phyloP scores from a whole-genome alignment of 495 filamentous ascomycete genomes.

The Echria macrotheca region DNA sequence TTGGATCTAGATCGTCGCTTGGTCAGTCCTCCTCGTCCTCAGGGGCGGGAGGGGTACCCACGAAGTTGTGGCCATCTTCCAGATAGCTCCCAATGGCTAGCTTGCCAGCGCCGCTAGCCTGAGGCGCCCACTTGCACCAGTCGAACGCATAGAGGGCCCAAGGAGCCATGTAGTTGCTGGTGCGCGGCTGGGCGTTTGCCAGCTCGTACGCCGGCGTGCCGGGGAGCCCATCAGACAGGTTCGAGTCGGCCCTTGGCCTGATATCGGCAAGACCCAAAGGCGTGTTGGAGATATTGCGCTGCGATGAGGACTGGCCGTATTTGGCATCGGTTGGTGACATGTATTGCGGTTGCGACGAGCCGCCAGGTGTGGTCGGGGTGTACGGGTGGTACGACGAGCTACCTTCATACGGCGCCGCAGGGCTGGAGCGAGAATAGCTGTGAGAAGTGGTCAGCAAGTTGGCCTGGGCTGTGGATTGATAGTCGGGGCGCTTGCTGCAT shows the following conservation, averaged over 20 bases:
- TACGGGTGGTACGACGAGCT: slow-evolving; percentile 58
- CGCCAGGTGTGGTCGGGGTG: slow-evolving; percentile 57
- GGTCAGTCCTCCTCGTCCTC: background rate
- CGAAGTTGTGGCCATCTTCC: slow-evolving; percentile 97
- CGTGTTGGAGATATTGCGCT: slow-evolving; percentile 72
- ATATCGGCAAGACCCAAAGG: slow-evolving; percentile 90
- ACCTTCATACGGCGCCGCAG: slow-evolving; percentile 59
- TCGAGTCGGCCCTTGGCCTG: slow-evolving; percentile 69
- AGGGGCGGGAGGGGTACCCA: slow-evolving; percentile 47
- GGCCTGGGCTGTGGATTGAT: slow-evolving; percentile 60
- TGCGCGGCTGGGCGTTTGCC: slow-evolving; percentile 44
- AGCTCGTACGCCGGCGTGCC: slow-evolving; percentile 51
- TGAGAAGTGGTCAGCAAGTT: slow-evolving; percentile 56
- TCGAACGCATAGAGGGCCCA: slow-evolving; percentile 96
- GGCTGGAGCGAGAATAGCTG: slow-evolving; percentile 78
- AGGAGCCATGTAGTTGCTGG: slow-evolving; percentile 85
- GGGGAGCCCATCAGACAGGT: slow-evolving; percentile 58
- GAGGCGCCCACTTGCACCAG: slow-evolving; percentile 98
- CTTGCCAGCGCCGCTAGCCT: slow-evolving; percentile 75
- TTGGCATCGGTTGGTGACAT: slow-evolving; percentile 60
- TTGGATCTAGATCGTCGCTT: slow-evolving; percentile 68
- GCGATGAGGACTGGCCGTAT: slow-evolving; percentile 62
- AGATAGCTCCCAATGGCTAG: slow-evolving; percentile 92
- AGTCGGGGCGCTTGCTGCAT: slow-evolving; percentile 66
- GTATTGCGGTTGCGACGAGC: slow-evolving; percentile 52